phyloP scores from a whole-genome alignment of 164 flowering plant species.

The Houttuynia cordata region DNA sequence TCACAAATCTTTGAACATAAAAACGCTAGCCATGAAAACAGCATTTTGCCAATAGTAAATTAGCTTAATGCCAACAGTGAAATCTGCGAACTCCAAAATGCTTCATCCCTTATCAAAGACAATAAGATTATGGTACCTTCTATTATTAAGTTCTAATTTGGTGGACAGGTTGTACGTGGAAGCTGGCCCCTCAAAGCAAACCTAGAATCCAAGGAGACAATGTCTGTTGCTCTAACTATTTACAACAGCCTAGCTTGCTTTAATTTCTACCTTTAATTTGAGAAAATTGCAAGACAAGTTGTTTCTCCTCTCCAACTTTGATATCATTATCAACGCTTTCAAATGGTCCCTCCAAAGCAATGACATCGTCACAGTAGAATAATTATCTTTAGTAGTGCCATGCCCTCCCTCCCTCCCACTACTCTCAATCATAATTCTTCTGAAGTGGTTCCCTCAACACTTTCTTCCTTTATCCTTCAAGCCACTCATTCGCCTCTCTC shows the following conservation, averaged over 20 bases:
- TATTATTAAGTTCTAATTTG: too few species aligned
- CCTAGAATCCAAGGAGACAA: background rate
- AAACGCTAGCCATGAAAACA: too few species aligned
- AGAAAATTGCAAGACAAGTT: background rate
- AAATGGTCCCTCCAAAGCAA: background rate
- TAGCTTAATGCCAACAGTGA: too few species aligned
- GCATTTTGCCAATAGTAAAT: too few species aligned
- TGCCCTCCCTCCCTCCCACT: slow-evolving; percentile 22
- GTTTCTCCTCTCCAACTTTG: background rate
- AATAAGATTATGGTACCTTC: too few species aligned
- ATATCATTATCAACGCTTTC: background rate
- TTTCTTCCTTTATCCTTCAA: slow-evolving; percentile 8
- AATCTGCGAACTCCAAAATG: too few species aligned
- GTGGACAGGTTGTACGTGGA: too few species aligned
- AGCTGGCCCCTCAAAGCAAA: too few species aligned
- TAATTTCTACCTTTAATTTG: background rate
- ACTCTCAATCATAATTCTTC: slow-evolving; percentile 24
- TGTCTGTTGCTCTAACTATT: background rate
- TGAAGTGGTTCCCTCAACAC: slow-evolving; percentile 17
- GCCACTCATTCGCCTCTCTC: background rate
- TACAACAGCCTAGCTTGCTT: background rate
- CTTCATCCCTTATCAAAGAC: too few species aligned
- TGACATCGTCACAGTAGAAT: too few species aligned
- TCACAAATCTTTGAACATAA: too few species aligned
- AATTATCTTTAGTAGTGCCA: slow-evolving; percentile 8